A percentile compares a stretch with the other conserved stretches of the same genome.
Evolutionary conservation across 2,329 filamentous ascomycete species (phyloP).

Genomic region (Colletotrichum cordylinicola): DNA sequence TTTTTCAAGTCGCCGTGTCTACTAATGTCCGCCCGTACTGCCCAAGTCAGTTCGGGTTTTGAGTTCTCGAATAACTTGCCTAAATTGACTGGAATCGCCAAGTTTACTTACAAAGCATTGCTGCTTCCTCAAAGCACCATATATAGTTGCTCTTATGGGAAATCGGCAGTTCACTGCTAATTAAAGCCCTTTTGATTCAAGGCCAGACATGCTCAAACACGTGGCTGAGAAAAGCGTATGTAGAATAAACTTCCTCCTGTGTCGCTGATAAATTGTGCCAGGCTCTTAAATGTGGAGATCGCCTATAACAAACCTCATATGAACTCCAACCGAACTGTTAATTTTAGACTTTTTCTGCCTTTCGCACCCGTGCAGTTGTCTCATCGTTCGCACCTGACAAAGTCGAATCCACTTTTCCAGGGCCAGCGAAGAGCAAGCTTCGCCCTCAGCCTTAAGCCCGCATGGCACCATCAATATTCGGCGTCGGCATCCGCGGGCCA

Average conservation of each 20-base stretch:
- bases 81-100: not conserved
- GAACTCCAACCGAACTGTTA: not conserved
- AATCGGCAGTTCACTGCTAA: not conserved
- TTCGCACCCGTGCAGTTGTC: not conserved
- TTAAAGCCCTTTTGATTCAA: not conserved
- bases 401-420: not conserved
- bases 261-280: not conserved
- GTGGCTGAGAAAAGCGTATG: not conserved
- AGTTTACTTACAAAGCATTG: not conserved
- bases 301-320: not conserved
- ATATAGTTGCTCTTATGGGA: not conserved
- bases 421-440: not conserved
- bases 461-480: not conserved
- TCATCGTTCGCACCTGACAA: not conserved
- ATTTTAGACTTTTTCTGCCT: not conserved
- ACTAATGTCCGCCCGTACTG: not conserved
- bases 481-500: not conserved
- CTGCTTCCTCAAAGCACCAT: not conserved
- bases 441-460: not conserved
- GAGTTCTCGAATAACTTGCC: not conserved
- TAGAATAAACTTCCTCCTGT: not conserved
- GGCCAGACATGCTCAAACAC: not conserved
- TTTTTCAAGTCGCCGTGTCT: not conserved
- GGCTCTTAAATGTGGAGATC: not conserved
- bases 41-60: not conserved